These are phyloP conservation scores for Salix koriyanagi DNA, from an alignment of 345 rosid species.

Conservation along the genomic window DNA sequence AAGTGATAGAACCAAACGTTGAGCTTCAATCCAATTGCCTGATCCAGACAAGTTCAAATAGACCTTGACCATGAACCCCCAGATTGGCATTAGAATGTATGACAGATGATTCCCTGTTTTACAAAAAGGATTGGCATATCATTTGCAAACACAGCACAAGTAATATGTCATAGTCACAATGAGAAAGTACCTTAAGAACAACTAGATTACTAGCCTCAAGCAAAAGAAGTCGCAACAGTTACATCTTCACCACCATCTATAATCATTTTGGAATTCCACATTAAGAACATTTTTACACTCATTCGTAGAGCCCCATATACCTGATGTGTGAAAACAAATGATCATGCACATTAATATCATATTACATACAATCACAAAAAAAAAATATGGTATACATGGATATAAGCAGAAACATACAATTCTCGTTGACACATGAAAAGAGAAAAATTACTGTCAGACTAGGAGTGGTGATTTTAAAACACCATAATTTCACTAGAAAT, in stretches of 20 bases:
- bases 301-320: conserved; percentile 96
- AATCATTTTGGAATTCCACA: conserved; percentile 93
- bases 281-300: conserved; percentile 91
- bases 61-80: conserved; percentile 97
- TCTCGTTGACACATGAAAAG: background rate
- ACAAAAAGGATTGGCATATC: background rate
- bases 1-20: conserved; percentile 83
- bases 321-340: conserved; percentile 31
- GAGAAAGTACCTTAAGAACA: conserved; percentile 72
- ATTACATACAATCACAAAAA: background rate
- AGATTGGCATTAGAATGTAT: conserved; percentile 93
- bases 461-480: background rate
- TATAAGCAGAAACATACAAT: background rate
- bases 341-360: conserved; percentile 10
- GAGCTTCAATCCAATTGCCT: conserved; percentile 90
- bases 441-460: background rate
- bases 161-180: conserved; percentile 7
- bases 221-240: conserved; percentile 74
- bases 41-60: conserved; percentile 87
- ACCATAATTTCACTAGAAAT: background rate
- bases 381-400: background rate
- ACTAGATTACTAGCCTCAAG: conserved; percentile 89
- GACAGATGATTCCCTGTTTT: conserved; percentile 82
- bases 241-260: conserved; percentile 85
- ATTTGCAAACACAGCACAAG: conserved; percentile 11